Conservation (phyloP, 805 yeast species). For the Nakazawaea laoshanensis region DNA sequence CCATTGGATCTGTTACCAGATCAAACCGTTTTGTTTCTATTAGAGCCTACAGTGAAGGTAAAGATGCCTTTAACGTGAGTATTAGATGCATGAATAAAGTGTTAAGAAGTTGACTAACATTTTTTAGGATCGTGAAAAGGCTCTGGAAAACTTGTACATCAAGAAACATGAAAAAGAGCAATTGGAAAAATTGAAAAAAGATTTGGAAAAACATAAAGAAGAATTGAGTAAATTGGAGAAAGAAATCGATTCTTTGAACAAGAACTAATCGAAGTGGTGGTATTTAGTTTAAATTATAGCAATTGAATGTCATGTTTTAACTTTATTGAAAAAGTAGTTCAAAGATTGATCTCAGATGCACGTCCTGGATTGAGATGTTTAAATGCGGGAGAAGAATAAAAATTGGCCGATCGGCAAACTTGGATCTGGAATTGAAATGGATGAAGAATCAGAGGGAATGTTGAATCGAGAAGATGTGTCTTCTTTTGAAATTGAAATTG, state of each 20-base stretch:
- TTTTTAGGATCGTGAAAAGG: conserved; percentile 80
- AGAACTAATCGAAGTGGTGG: conserved; percentile 3
- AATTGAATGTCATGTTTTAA: background rate
- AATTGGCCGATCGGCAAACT: no score
- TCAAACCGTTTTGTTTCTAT: conserved; percentile 17
- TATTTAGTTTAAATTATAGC: background rate
- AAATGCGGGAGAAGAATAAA: no score
- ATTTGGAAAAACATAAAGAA: conserved; percentile 67
- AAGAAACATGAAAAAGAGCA: conserved; percentile 88
- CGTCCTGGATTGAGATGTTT: no score
- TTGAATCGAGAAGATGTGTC: no score
- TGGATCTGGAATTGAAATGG: no score
- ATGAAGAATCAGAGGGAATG: no score
- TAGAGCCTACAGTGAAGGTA: conserved; percentile 35
- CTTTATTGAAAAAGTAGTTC: no score
- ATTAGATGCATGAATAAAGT: background rate
- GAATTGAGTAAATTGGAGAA: conserved; percentile 39
- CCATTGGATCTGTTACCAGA: conserved; percentile 23
- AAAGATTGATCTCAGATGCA: no score
- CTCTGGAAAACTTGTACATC: conserved; percentile 79
- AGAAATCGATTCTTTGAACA: conserved; percentile 29
- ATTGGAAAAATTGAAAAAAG: conserved; percentile 66
- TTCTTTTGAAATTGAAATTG: no score
- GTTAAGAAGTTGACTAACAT: conserved; percentile 21
- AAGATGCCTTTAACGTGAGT: conserved; percentile 54